Conservation (phyloP, 2,329 filamentous ascomycete genomes). For the Aspergillus bombycis region DNA sequence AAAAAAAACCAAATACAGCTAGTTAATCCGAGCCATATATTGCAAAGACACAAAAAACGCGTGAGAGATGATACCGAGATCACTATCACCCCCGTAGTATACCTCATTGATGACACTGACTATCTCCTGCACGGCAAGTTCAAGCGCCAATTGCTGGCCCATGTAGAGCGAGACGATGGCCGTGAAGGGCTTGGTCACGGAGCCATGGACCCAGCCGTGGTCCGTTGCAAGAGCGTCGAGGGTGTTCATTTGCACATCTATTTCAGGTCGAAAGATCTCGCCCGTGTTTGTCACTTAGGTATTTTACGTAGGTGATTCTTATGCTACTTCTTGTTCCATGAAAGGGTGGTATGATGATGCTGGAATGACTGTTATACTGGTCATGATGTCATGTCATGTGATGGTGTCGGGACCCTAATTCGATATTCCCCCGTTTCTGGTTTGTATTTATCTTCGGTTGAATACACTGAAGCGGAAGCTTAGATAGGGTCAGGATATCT, state of each 20-base stretch:
- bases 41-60: background rate
- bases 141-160: constrained; percentile 8
- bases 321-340: background rate
- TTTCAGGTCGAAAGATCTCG: background rate
- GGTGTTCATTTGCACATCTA: constrained; percentile 2
- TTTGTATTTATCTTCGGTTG: background rate
- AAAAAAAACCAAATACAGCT: too few relatives aligned
- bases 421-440: background rate
- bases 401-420: background rate
- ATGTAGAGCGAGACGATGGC: constrained; percentile 15
- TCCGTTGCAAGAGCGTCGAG: constrained; percentile 14
- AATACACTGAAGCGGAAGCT: background rate
- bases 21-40: background rate
- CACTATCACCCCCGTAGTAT: constrained; percentile 8
- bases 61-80: constrained; percentile 4
- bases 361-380: background rate
- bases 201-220: constrained; percentile 16
- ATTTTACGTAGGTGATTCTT: too few relatives aligned
- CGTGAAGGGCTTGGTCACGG: constrained; percentile 15
- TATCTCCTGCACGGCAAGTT: constrained; percentile 12
- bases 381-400: constrained; percentile 15
- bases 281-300: too few relatives aligned
- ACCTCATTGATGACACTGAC: constrained; percentile 12
- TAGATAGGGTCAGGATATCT: too few relatives aligned
- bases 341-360: background rate